Base-by-base conservation (phyloP, 2,329 filamentous ascomycete species). In the Davidsoniella australis region DNA sequence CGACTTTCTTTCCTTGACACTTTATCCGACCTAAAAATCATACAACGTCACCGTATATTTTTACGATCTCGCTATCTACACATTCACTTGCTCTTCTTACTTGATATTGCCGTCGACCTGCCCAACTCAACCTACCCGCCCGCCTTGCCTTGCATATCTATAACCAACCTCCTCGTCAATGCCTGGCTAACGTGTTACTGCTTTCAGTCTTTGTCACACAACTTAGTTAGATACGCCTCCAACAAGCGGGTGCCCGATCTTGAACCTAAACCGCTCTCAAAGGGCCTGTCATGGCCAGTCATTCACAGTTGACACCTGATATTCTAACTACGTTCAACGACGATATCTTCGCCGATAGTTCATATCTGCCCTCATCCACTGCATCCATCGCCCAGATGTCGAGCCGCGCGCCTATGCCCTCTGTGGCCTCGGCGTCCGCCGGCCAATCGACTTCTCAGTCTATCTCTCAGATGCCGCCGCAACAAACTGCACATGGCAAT, bases 341-440 rank as follows among this genome's bases (percentile, higher is more conserved):
- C 61, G 64, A 70, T 53, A 65, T 67, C 54, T 69, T 66, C 58
- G 65, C 66, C 48, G 66, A 67, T 20, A 45, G 8, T 33, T 12
- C 8, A 33, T 33, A 9, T 33, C 26, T 33, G 26, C 26, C 26
- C 26, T 33, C 20, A 20, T 29, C 44, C 17, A 17, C 33, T n/a
- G n/a, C 41, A 33, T 36, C n/a, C 53, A 56, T 63, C 40, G 60
- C 66, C 5, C 66, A 68, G 38, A 72, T 73, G 62, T 69, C 71
- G 53, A 75, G 69, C 61, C 70, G 75, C 57, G 71, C 72, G 41
- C 71, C 72, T 37, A 76, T 76, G 72, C 71, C 72, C 29, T 64
- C 68, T 42, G 26, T 33, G 26, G 63, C 68, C 46, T 24, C 41
- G 16, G 16, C 26, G 18, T n/a, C 18, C 29, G 44, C 33, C 41